A percentile compares a stretch with the other conserved stretches of the same genome.
Evolutionary conservation across 2,329 filamentous ascomycete genomes (phyloP).

Genomic region (Aspergillus ochraceus): DNA sequence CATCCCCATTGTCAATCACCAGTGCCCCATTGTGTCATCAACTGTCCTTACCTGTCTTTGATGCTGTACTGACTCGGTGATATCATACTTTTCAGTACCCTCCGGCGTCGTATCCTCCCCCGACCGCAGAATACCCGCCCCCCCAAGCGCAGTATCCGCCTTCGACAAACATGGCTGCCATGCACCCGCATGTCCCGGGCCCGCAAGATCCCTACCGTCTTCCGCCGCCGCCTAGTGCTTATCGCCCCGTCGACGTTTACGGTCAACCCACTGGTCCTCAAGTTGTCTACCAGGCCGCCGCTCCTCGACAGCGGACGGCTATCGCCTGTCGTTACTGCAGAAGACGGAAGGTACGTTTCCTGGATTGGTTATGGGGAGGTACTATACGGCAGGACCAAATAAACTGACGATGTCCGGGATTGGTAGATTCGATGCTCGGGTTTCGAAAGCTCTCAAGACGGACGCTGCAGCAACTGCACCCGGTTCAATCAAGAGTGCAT

Average conservation of each 20-base stretch:
- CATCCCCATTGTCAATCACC: neutral
- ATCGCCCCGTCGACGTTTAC: slow-evolving; percentile 44
- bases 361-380: neutral
- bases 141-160: slow-evolving; percentile 39
- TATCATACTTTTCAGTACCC: slow-evolving; percentile 27
- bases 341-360: slow-evolving; percentile 50
- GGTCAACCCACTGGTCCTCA: slow-evolving; percentile 38
- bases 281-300: slow-evolving; percentile 46
- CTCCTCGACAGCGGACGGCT: slow-evolving; percentile 52
- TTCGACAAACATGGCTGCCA: slow-evolving; percentile 42
- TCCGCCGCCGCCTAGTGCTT: slow-evolving; percentile 44
- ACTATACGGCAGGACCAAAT: neutral
- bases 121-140: slow-evolving; percentile 33
- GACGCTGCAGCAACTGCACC: slow-evolving; percentile 70
- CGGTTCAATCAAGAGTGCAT: slow-evolving; percentile 76
- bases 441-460: slow-evolving; percentile 70
- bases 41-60: neutral
- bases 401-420: neutral
- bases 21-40: neutral
- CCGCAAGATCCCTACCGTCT: slow-evolving; percentile 46
- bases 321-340: slow-evolving; percentile 55
- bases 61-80: neutral
- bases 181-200: slow-evolving; percentile 41
- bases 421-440: slow-evolving; percentile 72
- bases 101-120: slow-evolving; percentile 33